phyloP scores from a whole-genome alignment of 257 asterid genomes.

The Lycium ferocissimum region DNA sequence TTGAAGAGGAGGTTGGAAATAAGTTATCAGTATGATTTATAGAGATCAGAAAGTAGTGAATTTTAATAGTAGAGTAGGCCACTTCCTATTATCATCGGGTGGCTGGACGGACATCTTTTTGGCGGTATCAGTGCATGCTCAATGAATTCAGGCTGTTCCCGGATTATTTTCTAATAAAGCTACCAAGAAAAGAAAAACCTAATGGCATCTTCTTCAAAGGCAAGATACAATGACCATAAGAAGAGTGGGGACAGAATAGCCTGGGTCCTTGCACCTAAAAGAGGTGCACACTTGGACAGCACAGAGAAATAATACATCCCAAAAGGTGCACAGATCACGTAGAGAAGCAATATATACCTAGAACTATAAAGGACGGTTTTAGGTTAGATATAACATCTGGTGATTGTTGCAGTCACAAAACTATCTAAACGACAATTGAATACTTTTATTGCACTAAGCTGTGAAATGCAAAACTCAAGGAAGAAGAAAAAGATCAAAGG shows the following conservation, averaged over 20 bases:
- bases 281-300: background rate
- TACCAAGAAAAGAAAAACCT: background rate
- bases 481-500: background rate
- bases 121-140: background rate
- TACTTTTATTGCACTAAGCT: background rate
- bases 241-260: conserved; percentile 15
- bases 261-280: background rate
- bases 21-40: background rate
- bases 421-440: background rate
- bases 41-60: conserved; percentile 15
- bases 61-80: background rate
- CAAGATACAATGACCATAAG: background rate
- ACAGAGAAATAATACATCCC: conserved; percentile 7
- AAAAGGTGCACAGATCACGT: conserved; percentile 23
- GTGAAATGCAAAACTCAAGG: conserved; percentile 9
- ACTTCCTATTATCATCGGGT: background rate
- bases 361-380: background rate
- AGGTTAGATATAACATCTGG: background rate
- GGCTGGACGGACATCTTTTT: background rate
- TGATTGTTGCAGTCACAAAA: background rate
- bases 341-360: background rate
- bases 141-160: background rate
- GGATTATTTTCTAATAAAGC: background rate
- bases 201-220: conserved; percentile 1
- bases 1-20: background rate